A percentile compares a stretch with the other conserved stretches of the same genome.
phyloP scores from a whole-genome alignment of 805 yeast species.

The Candida namnaoensis region DNA sequence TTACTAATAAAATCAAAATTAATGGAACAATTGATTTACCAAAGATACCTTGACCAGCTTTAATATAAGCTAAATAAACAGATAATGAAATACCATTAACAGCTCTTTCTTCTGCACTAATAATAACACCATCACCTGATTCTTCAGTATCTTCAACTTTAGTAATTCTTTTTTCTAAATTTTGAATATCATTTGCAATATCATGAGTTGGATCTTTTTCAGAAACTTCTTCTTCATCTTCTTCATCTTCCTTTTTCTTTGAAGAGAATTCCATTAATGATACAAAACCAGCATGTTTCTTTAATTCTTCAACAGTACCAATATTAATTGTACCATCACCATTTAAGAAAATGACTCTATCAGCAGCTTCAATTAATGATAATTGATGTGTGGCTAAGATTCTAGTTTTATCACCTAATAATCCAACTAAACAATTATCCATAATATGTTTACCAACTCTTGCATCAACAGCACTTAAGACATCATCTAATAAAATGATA shows the following conservation, averaged over 20 bases:
- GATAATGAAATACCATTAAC: conserved; percentile 40
- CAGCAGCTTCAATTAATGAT: conserved; percentile 53
- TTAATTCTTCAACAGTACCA: conserved; percentile 49
- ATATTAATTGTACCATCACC: conserved; percentile 49
- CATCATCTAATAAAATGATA: conserved; percentile 62
- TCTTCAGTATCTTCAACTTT: no score
- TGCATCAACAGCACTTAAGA: conserved; percentile 71
- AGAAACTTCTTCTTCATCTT: conserved; percentile 18
- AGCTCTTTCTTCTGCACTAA: conserved; percentile 47
- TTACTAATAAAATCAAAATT: conserved; percentile 13
- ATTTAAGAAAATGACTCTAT: conserved; percentile 51
- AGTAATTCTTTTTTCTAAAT: no score
- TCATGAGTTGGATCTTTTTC: conserved; percentile 7
- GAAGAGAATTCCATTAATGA: conserved; percentile 36
- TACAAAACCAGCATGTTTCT: conserved; percentile 33
- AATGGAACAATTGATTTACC: conserved; percentile 22
- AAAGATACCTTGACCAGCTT: conserved; percentile 45
- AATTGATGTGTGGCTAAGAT: conserved; percentile 74
- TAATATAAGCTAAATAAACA: conserved; percentile 43
- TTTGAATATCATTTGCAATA: conserved; percentile 3
- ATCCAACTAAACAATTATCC: conserved; percentile 46
- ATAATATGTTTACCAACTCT: conserved; percentile 67
- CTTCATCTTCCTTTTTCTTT: conserved; percentile 20
- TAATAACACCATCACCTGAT: conserved; percentile 26
- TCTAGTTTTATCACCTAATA: conserved; percentile 47